Evolutionary conservation across 2,329 filamentous ascomycete genomes (phyloP), one percentile per base, ranked within the genome.

Genomic region (Domatiomyces catenatus): DNA sequence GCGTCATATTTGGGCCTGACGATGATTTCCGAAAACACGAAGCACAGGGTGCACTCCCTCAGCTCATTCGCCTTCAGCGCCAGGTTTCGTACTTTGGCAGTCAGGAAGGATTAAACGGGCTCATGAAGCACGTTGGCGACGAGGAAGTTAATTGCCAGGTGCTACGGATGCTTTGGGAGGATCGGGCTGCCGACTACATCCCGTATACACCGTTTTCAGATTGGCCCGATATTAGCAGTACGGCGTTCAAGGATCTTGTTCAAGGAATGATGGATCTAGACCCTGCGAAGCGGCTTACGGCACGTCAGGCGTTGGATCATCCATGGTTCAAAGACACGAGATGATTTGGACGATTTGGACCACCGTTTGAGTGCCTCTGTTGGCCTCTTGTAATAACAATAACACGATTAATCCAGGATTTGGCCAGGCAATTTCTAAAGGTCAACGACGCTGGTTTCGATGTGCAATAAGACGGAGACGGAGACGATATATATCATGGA

Each of bases 11-110:
- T 46, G 63, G 67, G 48, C 62, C 61, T 50, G 61, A 66, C 44
- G 59, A 64, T 32, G 60, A 65, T 56, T 52, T 66, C 57, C 50
- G 7, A 55, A 53, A 65, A 58, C 53, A 63, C 59, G 55, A 62
- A 28, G 66, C 69, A 43, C 62, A 61, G n/a, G 60, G 69, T 45
- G 64, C 63, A 32, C 8, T 32, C 2, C 4, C 28, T 10, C 2
- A 7, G 3, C 3, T 32, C 43, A 61, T 67, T 55, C 66, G 73
- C 28, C 58, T 74, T 39, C 65, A 69, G 54, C 67, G 67, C 19
- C 71, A 73, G 53, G 64, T 74, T 10, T 75, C 70, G 2, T 71
- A 69, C 56, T 74, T 74, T 59, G 66, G 65, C 43, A 66, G 74
- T 53, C 61, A 62, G 60, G 59, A 70, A 3, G 64, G 66, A 44